Evolutionary conservation across 176 grass and related monocot genomes (phyloP).

Genomic region (Musa beccarii): DNA sequence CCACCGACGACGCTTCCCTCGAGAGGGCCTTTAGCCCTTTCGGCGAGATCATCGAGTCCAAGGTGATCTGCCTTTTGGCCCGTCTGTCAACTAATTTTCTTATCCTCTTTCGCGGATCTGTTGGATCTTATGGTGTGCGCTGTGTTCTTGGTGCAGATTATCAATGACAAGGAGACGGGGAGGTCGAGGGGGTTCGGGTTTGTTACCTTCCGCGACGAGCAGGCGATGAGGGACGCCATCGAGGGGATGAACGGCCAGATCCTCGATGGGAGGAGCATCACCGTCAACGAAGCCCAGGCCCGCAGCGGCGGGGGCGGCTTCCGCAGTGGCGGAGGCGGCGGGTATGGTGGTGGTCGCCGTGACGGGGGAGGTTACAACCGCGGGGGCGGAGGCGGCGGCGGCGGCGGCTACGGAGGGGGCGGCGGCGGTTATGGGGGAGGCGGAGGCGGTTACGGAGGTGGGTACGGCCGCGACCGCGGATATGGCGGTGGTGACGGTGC

Average conservation of each 20-base stretch:
- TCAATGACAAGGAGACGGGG: conserved; percentile 75
- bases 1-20: conserved; percentile 70
- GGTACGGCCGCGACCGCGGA: background rate
- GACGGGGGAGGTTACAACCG: background rate
- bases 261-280: conserved; percentile 83
- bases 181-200: conserved; percentile 86
- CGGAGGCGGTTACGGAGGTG: background rate
- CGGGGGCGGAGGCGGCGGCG: background rate
- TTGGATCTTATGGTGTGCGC: too few species aligned
- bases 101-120: background rate
- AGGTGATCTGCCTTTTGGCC: conserved; percentile 27
- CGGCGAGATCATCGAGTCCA: conserved; percentile 84
- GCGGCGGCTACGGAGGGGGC: background rate
- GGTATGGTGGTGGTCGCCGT: conserved; percentile 18
- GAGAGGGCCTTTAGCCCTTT: conserved; percentile 53
- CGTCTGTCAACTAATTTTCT: too few species aligned
- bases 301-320: conserved; percentile 29
- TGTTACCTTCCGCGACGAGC: conserved; percentile 63
- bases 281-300: conserved; percentile 89
- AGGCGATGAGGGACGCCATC: conserved; percentile 82
- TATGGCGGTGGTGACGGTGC: too few species aligned
- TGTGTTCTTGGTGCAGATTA: conserved; percentile 46
- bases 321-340: background rate
- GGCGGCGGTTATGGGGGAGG: background rate
- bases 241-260: conserved; percentile 72